A percentile compares a stretch with the other conserved stretches of the same genome.
Conservation (phyloP, 2,329 filamentous ascomycete species). For the Colletotrichum tropicale region DNA sequence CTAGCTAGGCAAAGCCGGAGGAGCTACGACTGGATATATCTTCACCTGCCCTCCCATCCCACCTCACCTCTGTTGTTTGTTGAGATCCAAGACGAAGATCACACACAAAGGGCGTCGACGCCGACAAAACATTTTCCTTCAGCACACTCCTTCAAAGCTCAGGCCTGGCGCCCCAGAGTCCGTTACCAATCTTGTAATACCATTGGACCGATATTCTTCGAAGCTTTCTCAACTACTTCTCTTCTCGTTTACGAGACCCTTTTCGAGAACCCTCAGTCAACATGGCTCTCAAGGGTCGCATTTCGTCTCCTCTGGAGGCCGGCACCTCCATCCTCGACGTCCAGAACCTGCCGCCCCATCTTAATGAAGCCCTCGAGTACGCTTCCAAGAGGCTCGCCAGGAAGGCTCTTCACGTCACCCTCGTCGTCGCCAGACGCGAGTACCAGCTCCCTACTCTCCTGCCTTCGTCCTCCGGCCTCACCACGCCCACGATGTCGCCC, state of each 20-base stretch:
- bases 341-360: constrained; percentile 59
- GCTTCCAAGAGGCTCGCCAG: constrained; percentile 59
- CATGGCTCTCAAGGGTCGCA: constrained; percentile 59
- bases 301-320: constrained; percentile 68
- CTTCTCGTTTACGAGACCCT: background rate
- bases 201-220: background rate
- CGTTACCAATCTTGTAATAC: background rate
- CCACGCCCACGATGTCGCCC: constrained; percentile 34
- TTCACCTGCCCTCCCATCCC: background rate
- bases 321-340: constrained; percentile 63
- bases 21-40: constrained; percentile 3
- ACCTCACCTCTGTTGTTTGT: background rate
- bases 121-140: background rate
- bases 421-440: constrained; percentile 61
- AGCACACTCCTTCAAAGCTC: background rate
- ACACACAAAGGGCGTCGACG: constrained; percentile 9
- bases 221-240: background rate
- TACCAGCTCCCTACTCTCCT: constrained; percentile 54
- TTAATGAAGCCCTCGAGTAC: constrained; percentile 63
- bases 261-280: background rate
- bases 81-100: background rate
- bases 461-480: constrained; percentile 28
- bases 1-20: background rate
- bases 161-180: constrained; percentile 15
- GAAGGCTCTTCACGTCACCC: constrained; percentile 60